These are phyloP conservation scores for Antitrichia curtipendula DNA, from an alignment of 225 moss, liverwort and hornwort genomes.

Conservation along the genomic window DNA sequence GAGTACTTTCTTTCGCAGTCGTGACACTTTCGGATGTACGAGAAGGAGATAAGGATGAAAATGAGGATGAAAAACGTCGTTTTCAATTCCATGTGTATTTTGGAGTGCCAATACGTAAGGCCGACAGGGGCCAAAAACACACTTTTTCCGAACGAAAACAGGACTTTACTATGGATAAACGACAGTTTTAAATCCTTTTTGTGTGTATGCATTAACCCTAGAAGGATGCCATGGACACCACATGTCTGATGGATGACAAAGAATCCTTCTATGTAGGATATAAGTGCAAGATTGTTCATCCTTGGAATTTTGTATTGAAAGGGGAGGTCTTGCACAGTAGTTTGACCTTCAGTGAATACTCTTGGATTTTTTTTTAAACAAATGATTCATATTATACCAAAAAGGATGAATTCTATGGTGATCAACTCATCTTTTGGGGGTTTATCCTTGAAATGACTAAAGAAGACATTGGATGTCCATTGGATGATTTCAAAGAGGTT, in stretches of 20 bases:
- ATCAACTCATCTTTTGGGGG: accelerated
- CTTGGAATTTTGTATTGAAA: neutral
- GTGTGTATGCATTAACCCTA: neutral
- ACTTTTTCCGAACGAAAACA: neutral
- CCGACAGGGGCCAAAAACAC: neutral
- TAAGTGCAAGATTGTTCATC: neutral
- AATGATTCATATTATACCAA: neutral
- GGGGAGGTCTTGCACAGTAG: accelerated
- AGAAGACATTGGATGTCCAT: too few species aligned
- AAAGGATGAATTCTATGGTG: accelerated
- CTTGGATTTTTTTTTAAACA: neutral
- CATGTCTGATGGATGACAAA: neutral
- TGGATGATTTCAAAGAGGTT: neutral
- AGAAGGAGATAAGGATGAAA: neutral
- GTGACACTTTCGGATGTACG: neutral
- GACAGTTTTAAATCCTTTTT: neutral
- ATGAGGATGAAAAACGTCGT: neutral
- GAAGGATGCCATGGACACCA: accelerated
- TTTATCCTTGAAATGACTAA: accelerated
- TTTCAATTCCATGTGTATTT: neutral
- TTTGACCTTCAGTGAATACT: neutral
- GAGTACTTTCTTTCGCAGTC: neutral
- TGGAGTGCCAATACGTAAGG: neutral
- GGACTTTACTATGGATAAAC: neutral
- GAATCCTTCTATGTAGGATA: neutral